Evolutionary conservation across 179 eudicot species (phyloP), one percentile per base, ranked within the genome.

Genomic region (Silene vulgaris): DNA sequence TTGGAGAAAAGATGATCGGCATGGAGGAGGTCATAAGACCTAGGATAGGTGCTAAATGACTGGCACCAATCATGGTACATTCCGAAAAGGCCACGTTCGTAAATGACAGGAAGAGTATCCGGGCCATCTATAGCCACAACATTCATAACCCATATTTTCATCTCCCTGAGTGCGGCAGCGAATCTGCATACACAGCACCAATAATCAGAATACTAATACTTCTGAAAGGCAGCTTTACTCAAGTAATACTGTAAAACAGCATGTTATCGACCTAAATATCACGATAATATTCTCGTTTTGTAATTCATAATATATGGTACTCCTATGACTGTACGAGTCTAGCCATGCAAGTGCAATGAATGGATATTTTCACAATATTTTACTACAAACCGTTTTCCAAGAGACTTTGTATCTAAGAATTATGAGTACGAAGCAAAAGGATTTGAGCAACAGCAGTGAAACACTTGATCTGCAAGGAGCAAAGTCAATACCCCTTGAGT

Each of bases 31-130:
- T 85, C 87, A 14, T 82, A 85, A 21, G 87, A 82, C 71, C 84
- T 73, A 71, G 85, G 87, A 68, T 85, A 85, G 20, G 87, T 82
- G 76, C 75, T 85, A 29, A 85, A 85, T 57, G 87, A 85, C 75
- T 85, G 83, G 21, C 87, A 85, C 87, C 87, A 85, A 57, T 85
- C 85, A 8, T 85, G 87, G 76, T 85, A 85, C 19, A 82, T 80
- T 28, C 87, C 85, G 17, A 85, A 85, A 17, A 85, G 87, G 26
- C 87, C 87, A 45, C 85, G 87, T 62, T 85, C 85, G 17, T 82
- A 85, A 43, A 85, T 80, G 5, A 82, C 82, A 0, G 87, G 87
- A 75, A 85, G 87, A 14, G 87, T 85, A 67, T 85, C 85, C 1
- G 87, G 85, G 29, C 83, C 71, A 76, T 85, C 87, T 75, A 85